Conservation (phyloP, 345 rosid genomes). For the Eucalyptus cloeziana region DNA sequence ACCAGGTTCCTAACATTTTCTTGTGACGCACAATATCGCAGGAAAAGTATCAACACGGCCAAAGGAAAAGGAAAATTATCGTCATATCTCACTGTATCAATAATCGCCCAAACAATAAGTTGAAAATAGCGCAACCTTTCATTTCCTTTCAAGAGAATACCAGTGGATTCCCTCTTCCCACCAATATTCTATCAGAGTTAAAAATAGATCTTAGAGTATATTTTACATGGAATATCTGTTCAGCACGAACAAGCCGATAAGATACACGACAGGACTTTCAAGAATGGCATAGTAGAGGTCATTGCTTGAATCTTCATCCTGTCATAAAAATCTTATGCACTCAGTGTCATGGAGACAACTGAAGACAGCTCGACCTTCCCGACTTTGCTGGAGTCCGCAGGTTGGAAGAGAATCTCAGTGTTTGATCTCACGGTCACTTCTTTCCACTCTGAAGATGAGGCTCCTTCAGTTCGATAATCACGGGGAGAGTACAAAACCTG, state of each 20-base stretch:
- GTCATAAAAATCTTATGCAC: slow-evolving; percentile 28
- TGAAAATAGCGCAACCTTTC: background rate
- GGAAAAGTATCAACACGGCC: background rate
- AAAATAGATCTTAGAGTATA: background rate
- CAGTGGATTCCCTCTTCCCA: background rate
- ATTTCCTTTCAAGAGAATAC: background rate
- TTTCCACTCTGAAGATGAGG: slow-evolving; percentile 57
- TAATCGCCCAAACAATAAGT: background rate
- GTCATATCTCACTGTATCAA: background rate
- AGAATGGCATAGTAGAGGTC: background rate
- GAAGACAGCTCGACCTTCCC: slow-evolving; percentile 72
- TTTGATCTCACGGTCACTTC: slow-evolving; percentile 66
- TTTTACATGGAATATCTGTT: background rate
- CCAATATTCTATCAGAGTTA: background rate
- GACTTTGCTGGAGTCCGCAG: slow-evolving; percentile 35
- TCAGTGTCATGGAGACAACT: slow-evolving; percentile 46
- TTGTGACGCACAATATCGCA: background rate
- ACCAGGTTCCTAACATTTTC: background rate
- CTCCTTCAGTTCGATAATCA: slow-evolving; percentile 72
- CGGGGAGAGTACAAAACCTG: slow-evolving; percentile 66
- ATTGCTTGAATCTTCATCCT: background rate
- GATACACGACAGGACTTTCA: background rate
- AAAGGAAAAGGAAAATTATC: background rate
- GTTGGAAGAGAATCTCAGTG: slow-evolving; percentile 76
- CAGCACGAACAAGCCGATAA: background rate